A percentile compares a stretch with the other conserved stretches of the same genome.
Conservation (phyloP, 225 moss, liverwort and hornwort genomes). For the Thuidium tamariscinum region DNA sequence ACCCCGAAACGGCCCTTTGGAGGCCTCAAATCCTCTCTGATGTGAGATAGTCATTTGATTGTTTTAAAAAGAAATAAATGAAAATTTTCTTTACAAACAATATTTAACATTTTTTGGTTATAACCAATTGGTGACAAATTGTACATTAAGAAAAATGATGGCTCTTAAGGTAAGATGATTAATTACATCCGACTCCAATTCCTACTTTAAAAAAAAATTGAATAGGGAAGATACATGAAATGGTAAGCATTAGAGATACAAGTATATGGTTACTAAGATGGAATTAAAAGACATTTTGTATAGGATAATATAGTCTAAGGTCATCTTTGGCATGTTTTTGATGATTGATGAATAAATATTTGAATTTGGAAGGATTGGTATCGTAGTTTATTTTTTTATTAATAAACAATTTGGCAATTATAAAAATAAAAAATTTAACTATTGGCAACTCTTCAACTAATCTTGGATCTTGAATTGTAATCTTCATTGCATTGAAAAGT, state of each 20-base stretch:
- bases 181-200: accelerated
- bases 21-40: too few relatives aligned
- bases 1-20: too few relatives aligned
- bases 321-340: too few relatives aligned
- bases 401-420: background rate
- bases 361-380: too few relatives aligned
- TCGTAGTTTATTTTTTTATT: too few relatives aligned
- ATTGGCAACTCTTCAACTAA: accelerated
- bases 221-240: background rate
- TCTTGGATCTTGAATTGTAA: background rate
- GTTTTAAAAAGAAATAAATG: background rate
- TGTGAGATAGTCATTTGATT: background rate
- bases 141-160: background rate
- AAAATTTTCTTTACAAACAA: background rate
- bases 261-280: too few relatives aligned
- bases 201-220: background rate
- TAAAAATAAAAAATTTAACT: too few relatives aligned
- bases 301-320: accelerated
- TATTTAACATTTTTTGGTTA: too few relatives aligned
- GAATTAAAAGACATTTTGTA: background rate
- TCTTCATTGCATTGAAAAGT: background rate
- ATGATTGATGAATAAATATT: too few relatives aligned
- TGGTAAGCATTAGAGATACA: background rate
- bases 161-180: background rate
- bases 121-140: accelerated